phyloP scores from a whole-genome alignment of 768 basidiomycete species.

The Tephrocybe sp. region DNA sequence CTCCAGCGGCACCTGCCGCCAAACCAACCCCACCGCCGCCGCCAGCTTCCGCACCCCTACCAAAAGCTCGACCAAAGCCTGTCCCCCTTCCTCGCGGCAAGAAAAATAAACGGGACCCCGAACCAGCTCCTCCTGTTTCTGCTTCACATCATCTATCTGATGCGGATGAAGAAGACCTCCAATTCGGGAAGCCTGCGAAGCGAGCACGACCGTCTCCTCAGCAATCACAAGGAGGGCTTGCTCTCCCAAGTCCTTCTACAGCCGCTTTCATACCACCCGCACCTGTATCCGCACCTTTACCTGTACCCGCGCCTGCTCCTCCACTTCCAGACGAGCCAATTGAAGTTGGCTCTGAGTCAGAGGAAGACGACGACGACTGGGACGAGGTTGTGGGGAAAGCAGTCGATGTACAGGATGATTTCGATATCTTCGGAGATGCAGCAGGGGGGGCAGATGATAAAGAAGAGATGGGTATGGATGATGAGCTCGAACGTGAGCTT shows the following conservation, averaged over 20 bases:
- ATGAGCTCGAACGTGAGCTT: constrained; percentile 36
- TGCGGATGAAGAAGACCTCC: constrained; percentile 46
- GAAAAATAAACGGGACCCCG: constrained; percentile 25
- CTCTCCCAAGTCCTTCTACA: constrained; percentile 35
- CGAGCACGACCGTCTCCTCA: constrained; percentile 27
- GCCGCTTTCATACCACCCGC: constrained; percentile 26
- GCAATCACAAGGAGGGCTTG: constrained; percentile 23
- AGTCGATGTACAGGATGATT: constrained; percentile 25
- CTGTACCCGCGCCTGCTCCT: no score
- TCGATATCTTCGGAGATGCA: constrained; percentile 26
- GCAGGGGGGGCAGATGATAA: constrained; percentile 17
- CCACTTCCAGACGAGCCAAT: constrained; percentile 16
- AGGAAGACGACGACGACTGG: constrained; percentile 56
- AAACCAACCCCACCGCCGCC: constrained; percentile 2
- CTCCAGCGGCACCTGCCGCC: no score
- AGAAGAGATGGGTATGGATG: constrained; percentile 38
- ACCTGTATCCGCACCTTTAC: no score
- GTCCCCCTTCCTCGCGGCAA: constrained; percentile 13
- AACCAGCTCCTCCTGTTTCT: constrained; percentile 8
- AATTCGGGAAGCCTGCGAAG: constrained; percentile 48
- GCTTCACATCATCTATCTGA: constrained; percentile 19
- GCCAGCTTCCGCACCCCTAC: not conserved
- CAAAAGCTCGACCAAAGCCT: constrained; percentile 11
- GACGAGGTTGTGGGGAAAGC: constrained; percentile 35
- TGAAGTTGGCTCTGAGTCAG: constrained; percentile 24